These are phyloP conservation scores for Talaromyces sp. DNA, from an alignment of 2,329 filamentous ascomycete genomes.

Conservation along the genomic window DNA sequence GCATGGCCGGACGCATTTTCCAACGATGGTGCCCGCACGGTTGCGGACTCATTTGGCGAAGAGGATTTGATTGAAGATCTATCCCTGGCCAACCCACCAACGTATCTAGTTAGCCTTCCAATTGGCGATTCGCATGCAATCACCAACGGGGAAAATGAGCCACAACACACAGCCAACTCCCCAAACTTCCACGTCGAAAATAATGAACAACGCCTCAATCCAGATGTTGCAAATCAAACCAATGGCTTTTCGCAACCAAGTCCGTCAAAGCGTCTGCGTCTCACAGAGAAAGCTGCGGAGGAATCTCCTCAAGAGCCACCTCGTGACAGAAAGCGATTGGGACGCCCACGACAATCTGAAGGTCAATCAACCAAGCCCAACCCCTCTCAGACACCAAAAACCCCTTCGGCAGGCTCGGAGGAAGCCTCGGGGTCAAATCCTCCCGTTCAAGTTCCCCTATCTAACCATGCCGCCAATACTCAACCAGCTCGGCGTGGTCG, in stretches of 20 bases:
- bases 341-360: conserved; percentile 35
- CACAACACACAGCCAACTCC: background rate
- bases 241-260: conserved; percentile 19
- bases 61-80: conserved; percentile 34
- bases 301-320: conserved; percentile 3
- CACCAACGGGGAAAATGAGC: background rate
- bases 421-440: background rate
- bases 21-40: conserved; percentile 25
- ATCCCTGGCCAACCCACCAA: conserved; percentile 23
- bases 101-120: conserved; percentile 28
- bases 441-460: conserved; percentile 1
- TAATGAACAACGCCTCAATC: background rate
- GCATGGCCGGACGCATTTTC: conserved; percentile 34
- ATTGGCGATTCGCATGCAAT: conserved; percentile 21
- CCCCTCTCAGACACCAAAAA: conserved; percentile 13
- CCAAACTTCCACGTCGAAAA: background rate
- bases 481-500: conserved; percentile 7
- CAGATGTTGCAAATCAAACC: background rate
- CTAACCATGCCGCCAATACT: background rate
- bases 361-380: conserved; percentile 19
- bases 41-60: conserved; percentile 39
- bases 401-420: conserved; percentile 12
- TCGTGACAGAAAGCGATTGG: conserved; percentile 21
- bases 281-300: conserved; percentile 20
- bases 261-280: conserved; percentile 34